phyloP scores from a whole-genome alignment of 805 yeast species.

The Cyberlindnera lachancei region DNA sequence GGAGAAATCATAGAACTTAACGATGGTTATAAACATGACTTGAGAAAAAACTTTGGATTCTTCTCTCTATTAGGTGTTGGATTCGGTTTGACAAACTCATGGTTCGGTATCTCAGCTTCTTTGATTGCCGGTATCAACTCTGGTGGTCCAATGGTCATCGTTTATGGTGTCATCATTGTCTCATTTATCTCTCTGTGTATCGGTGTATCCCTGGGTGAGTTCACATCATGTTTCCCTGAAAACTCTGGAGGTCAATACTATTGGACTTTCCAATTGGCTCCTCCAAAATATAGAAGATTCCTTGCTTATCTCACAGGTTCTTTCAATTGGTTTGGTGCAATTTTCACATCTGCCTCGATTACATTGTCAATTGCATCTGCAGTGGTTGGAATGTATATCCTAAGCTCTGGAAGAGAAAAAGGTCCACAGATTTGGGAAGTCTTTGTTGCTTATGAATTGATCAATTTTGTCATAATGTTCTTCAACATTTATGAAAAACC shows the following conservation, averaged over 20 bases:
- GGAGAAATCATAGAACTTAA: slow-evolving; percentile 4
- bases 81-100: slow-evolving; percentile 52
- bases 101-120: slow-evolving; percentile 55
- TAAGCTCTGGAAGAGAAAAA: slow-evolving; percentile 27
- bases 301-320: slow-evolving; percentile 52
- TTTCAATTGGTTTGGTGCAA: slow-evolving; percentile 53
- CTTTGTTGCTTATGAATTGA: slow-evolving; percentile 41
- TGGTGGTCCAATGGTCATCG: slow-evolving; percentile 52
- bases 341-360: slow-evolving; percentile 56
- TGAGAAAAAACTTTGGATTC: slow-evolving; percentile 29
- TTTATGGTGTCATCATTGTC: slow-evolving; percentile 48
- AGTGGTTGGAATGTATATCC: slow-evolving; percentile 41
- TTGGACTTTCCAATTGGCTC: slow-evolving; percentile 51
- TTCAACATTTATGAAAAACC: slow-evolving; percentile 45
- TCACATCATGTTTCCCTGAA: slow-evolving; percentile 42
- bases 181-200: slow-evolving; percentile 39
- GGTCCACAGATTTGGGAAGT: slow-evolving; percentile 45
- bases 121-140: slow-evolving; percentile 45
- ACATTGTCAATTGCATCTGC: slow-evolving; percentile 46
- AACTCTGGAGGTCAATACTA: slow-evolving; percentile 54
- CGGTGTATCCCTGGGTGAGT: slow-evolving; percentile 46
- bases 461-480: slow-evolving; percentile 35
- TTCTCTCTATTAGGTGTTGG: slow-evolving; percentile 49
- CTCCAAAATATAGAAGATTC: slow-evolving; percentile 29
- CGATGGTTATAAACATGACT: slow-evolving; percentile 9